Conservation (phyloP, 495 filamentous ascomycete species). For the Aspergillus sclerotiicarbonarius region DNA sequence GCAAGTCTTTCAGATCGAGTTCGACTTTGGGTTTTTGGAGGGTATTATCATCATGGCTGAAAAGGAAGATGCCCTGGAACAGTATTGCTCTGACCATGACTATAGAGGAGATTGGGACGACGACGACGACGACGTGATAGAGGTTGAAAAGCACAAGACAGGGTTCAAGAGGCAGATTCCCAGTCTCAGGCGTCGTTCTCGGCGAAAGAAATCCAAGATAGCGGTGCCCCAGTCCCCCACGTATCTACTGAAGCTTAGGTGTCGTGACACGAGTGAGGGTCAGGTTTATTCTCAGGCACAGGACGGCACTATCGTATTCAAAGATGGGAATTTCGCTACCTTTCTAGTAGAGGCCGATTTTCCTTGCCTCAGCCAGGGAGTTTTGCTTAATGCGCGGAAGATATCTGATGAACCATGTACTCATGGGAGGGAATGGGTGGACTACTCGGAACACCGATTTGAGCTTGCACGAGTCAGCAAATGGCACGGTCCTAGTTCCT, state of each 20-base stretch:
- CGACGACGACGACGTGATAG: background rate
- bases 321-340: conserved; percentile 17
- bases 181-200: background rate
- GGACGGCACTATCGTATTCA: conserved; percentile 26
- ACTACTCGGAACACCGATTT: conserved; percentile 18
- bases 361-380: conserved; percentile 12
- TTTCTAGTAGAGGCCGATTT: conserved; percentile 19
- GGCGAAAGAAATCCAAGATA: conserved; percentile 22
- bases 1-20: conserved; percentile 3
- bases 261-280: conserved; percentile 25
- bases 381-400: conserved; percentile 25
- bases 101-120: background rate
- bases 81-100: conserved; percentile 6
- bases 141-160: conserved; percentile 4
- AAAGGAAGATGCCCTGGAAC: background rate
- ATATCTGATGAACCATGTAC: conserved; percentile 18
- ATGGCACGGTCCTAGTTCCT: too few species aligned
- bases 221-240: background rate
- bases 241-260: conserved; percentile 19
- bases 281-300: conserved; percentile 11
- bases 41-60: conserved; percentile 10
- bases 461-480: conserved; percentile 16
- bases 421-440: conserved; percentile 16
- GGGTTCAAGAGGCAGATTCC: conserved; percentile 14
- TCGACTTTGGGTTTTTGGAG: conserved; percentile 12